Evolutionary conservation across 805 yeast genomes (phyloP), one percentile per base, ranked within the genome.

Genomic region (Cyberlindnera xylosilytica): DNA sequence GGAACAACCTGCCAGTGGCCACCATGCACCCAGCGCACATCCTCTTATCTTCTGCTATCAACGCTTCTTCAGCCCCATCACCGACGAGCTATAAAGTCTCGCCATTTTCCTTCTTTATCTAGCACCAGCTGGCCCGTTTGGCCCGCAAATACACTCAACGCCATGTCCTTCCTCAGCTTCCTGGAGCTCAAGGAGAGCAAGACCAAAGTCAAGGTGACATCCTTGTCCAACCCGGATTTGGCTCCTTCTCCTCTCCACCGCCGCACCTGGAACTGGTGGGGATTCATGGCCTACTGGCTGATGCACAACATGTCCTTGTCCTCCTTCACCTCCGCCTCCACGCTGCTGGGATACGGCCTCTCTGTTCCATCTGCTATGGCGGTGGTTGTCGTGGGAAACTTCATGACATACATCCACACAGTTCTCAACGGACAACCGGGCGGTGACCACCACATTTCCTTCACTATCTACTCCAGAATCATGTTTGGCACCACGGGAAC

Each of bases 341-440:
- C 79, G 2, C 62, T 76, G 10, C 50, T 74, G 7, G 50, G 66
- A 5, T 58, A 69, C 6, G 81, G 81, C 2, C 58, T 74, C 40
- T 63, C 67, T 32, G 71, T 74, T 30, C 63, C 69, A 4, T 70
- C 71, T 37, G 64, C 75, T 3, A 67, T 76, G 58, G 73, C 74
- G 6, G 64, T 70, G 18, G 54, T 60, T 49, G 44, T 52, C 20
- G 47, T 76, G n/a, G 79, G 76, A 27, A 76, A 74, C 56, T 52
- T 70, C 10, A 44, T 76, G 16, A 72, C 76, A 17, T 60, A 70
- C 34, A 16, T 65, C 7, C 66, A 69, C 44, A 72, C 79, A 12
- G 53, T 71, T 31, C 65, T 73, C 7, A 74, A 73, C 51, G 70
- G 76, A n/a, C 67, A 63, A 40, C 76, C 73, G 1, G 81, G 81